These are phyloP conservation scores for Neurospora africana DNA, from an alignment of 495 filamentous ascomycete species.

Conservation along the genomic window DNA sequence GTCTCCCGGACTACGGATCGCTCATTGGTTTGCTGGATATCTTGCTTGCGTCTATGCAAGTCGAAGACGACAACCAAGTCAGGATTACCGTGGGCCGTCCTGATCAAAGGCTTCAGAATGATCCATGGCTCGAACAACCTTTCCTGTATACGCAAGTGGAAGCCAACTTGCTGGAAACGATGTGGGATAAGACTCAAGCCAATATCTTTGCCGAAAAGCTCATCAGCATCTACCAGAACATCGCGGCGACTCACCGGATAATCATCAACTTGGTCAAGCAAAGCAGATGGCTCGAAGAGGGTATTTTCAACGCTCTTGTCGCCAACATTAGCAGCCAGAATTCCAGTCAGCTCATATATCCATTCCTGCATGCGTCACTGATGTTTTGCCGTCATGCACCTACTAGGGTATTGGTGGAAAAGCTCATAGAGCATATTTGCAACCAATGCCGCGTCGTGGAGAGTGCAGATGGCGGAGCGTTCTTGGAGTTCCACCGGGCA, in stretches of 20 bases:
- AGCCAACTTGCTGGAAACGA: conserved; percentile 29
- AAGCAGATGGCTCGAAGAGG: conserved; percentile 22
- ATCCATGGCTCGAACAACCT: conserved; percentile 9
- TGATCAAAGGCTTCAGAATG: conserved; percentile 15
- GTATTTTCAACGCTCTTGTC: conserved; percentile 23
- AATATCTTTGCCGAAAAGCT: conserved; percentile 43
- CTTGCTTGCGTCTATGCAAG: conserved; percentile 36
- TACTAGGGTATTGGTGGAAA: conserved; percentile 13
- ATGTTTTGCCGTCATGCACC: conserved; percentile 26
- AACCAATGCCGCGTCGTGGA: conserved; percentile 29
- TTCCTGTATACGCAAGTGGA: conserved; percentile 31
- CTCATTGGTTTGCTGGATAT: conserved; percentile 47
- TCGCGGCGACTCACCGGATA: conserved; percentile 30
- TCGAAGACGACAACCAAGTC: conserved; percentile 1
- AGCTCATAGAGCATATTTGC: conserved; percentile 25
- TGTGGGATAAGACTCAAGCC: conserved; percentile 25
- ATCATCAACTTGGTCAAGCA: conserved; percentile 31
- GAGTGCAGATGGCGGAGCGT: conserved; percentile 30
- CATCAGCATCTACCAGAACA: conserved; percentile 38
- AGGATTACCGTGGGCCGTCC: not conserved
- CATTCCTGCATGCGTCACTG: conserved; percentile 27
- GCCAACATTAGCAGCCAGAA: conserved; percentile 25
- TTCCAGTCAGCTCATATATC: conserved; percentile 18
- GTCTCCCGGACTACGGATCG: conserved; percentile 40
- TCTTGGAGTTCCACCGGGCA: conserved; percentile 31